Conservation (phyloP, 176 grass and related monocot species). For the Microstegium vimineum region DNA sequence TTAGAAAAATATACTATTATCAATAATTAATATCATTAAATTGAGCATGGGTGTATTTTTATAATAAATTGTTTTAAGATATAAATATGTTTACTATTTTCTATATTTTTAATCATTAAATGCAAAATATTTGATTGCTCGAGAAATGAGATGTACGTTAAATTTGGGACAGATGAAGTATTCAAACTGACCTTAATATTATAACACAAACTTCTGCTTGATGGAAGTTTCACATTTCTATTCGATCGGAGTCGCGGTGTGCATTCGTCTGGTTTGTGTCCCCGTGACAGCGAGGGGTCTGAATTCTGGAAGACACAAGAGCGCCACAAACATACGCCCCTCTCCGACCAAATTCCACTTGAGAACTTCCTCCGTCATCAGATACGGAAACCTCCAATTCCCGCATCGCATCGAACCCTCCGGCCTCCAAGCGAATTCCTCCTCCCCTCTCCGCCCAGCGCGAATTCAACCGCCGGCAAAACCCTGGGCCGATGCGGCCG, state of each 20-base stretch:
- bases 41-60: no score
- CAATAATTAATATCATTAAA: no score
- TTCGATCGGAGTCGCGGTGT: background rate
- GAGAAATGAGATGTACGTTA: no score
- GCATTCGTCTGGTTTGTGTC: background rate
- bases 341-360: background rate
- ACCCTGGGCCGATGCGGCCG: constrained; percentile 59
- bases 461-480: constrained; percentile 12
- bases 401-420: background rate
- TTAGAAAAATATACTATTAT: no score
- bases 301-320: background rate
- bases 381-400: background rate
- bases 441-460: background rate
- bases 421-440: background rate
- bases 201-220: no score
- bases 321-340: background rate
- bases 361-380: no score
- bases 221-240: background rate
- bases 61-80: no score
- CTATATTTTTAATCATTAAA: background rate
- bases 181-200: background rate
- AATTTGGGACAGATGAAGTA: no score
- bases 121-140: background rate
- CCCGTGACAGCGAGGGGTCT: background rate
- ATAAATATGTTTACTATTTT: background rate